Evolutionary conservation across 2,329 filamentous ascomycete genomes (phyloP).

Genomic region (Aulographum hederae): DNA sequence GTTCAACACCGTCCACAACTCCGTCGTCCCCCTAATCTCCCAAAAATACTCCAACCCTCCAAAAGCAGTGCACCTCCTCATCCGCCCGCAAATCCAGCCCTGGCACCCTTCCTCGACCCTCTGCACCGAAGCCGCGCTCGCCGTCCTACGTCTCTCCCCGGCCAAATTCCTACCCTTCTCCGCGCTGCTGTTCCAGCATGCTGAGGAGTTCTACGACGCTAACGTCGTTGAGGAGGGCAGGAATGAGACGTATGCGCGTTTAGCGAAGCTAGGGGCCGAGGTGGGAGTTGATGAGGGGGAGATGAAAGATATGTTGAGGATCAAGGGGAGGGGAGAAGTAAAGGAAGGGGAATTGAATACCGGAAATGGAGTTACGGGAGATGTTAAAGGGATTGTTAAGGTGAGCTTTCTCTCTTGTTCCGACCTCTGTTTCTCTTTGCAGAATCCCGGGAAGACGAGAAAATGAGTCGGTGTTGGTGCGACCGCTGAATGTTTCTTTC

Average conservation of each 20-base stretch:
- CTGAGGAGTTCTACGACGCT: constrained; percentile 69
- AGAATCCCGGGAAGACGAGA: no score
- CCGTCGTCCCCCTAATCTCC: constrained; percentile 46
- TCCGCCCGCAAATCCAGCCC: constrained; percentile 83
- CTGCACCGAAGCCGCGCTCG: constrained; percentile 66
- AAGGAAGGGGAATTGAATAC: constrained; percentile 56
- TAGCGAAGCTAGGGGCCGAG: constrained; percentile 54
- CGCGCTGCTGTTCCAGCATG: constrained; percentile 46
- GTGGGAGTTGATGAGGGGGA: constrained; percentile 53
- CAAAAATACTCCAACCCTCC: constrained; percentile 32
- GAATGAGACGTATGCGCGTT: constrained; percentile 65
- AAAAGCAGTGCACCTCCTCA: constrained; percentile 49
- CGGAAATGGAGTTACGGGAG: constrained; percentile 69
- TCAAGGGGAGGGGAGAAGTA: constrained; percentile 45
- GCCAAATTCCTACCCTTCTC: constrained; percentile 68
- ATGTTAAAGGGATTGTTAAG: constrained; percentile 72
- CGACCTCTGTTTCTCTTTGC: no score
- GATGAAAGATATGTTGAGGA: constrained; percentile 49
- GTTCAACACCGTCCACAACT: constrained; percentile 57
- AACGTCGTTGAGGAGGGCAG: constrained; percentile 67
- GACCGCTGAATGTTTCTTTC: no score
- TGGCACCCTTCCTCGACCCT: constrained; percentile 64
- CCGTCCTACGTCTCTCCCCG: constrained; percentile 53
- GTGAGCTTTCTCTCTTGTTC: no score
- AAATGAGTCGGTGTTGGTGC: no score